Evolutionary conservation across 2,329 filamentous ascomycete species (phyloP), one percentile per base, ranked within the genome.

Genomic region (Emergomyces orientalis): DNA sequence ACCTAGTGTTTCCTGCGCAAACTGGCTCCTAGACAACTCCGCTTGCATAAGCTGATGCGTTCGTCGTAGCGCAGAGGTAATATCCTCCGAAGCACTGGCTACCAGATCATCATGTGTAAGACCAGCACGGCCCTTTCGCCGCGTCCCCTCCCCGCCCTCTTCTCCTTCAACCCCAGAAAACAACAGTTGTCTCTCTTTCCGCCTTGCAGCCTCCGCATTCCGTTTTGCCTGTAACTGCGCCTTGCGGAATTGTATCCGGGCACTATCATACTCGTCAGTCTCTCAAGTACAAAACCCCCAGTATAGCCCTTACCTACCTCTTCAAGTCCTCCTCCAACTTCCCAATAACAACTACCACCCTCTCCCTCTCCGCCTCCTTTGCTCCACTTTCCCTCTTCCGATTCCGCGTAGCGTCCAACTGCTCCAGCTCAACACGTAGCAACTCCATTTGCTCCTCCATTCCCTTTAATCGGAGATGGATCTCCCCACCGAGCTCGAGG

Each of bases 21-120:
- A 97, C 70, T 90, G 87, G 67, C 90, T 95, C 64, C 91, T 87
- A 56, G 88, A 86, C 8, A 99, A 84, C 79, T 97, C 92, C 4
- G 86, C 82, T 66, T 90, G 86, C 79, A 97, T 92, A 70, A 96
- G 83, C 65, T 89, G 86, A 76, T 97, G 92, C 6, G 93, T 95
- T 65, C 91, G 83, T 65, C 91, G 84, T 60, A 99, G 82, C 1
- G 91, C 89, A 58, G 86, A 81, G 2, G 93, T 97, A 61, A 97
- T 89, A 78, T 95, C 90, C 67, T 83, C 86, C 39, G 89, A 90
- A 0, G 93, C 89, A 65, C 86, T 85, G 17, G 91, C 81, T 51
- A 87, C 82, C 67, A 90, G 81, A 66, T 94, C 87, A 72, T 89
- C 86, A 68, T 91, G 85, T 27, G 86, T 85, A 3, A 87, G 74